phyloP scores from a whole-genome alignment of 805 yeast genomes.

The Candida khao-thaluensis region DNA sequence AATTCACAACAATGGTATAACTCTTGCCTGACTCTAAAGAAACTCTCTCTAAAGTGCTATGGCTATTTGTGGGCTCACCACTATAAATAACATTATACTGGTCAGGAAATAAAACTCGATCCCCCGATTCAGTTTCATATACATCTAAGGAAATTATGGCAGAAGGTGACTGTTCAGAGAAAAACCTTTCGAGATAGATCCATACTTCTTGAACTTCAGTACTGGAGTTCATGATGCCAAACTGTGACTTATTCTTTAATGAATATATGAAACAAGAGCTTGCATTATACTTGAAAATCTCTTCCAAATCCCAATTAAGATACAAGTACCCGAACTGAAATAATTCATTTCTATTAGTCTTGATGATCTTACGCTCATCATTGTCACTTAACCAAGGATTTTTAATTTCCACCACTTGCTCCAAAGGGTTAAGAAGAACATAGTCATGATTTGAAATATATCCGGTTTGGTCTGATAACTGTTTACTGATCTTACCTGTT shows the following conservation, averaged over 20 bases:
- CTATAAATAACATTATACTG: constrained; percentile 23
- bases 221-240: constrained; percentile 34
- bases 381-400: constrained; percentile 37
- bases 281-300: constrained; percentile 23
- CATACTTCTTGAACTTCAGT: constrained; percentile 33
- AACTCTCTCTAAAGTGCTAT: constrained; percentile 37
- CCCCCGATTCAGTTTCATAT: constrained; percentile 28
- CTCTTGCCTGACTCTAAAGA: constrained; percentile 20
- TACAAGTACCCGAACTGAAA: constrained; percentile 51
- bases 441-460: constrained; percentile 71
- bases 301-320: constrained; percentile 60
- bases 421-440: constrained; percentile 38
- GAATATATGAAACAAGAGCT: constrained; percentile 23
- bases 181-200: constrained; percentile 44
- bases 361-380: constrained; percentile 18
- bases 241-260: constrained; percentile 40
- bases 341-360: constrained; percentile 18
- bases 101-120: constrained; percentile 25
- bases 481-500: constrained; percentile 48
- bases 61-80: constrained; percentile 32
- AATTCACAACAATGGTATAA: constrained; percentile 28
- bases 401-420: constrained; percentile 18
- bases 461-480: constrained; percentile 31
- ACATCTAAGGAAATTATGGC: constrained; percentile 16
- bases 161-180: constrained; percentile 7